These are phyloP conservation scores for Naganishia friedmannii DNA, from an alignment of 768 basidiomycete genomes.

Conservation along the genomic window DNA sequence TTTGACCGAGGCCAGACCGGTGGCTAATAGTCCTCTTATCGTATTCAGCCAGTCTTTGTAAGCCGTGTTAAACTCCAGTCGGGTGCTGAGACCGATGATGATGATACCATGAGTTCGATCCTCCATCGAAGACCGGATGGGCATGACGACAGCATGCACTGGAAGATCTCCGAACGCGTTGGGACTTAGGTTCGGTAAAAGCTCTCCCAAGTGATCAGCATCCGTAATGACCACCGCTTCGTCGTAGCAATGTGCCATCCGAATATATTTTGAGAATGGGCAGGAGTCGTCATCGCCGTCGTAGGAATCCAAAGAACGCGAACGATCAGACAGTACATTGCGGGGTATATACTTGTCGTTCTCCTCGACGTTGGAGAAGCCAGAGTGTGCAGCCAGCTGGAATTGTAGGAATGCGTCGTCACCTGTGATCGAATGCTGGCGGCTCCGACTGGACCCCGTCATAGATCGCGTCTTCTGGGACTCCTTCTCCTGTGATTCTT, in stretches of 20 bases:
- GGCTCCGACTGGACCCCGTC: conserved; percentile 1
- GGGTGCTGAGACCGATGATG: conserved; percentile 31
- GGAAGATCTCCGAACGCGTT: conserved; percentile 35
- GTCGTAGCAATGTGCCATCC: conserved; percentile 11
- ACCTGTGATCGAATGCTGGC: not conserved
- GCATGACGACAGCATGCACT: conserved; percentile 28
- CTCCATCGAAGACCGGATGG: conserved; percentile 33
- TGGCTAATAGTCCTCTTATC: conserved; percentile 31
- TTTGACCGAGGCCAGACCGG: conserved; percentile 33
- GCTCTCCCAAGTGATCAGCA: not conserved
- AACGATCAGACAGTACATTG: conserved; percentile 5
- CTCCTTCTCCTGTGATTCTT: not conserved
- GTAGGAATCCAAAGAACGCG: not conserved
- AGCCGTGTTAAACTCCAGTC: conserved; percentile 29
- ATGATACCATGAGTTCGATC: conserved; percentile 35
- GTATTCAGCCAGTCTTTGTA: conserved; percentile 33
- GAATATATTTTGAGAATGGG: conserved; percentile 3
- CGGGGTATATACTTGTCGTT: conserved; percentile 4
- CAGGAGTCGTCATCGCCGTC: not conserved
- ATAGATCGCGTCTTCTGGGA: conserved; percentile 9
- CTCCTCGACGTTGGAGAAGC: not conserved
- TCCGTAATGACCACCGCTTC: not conserved
- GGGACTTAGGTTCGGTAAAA: conserved; percentile 9
- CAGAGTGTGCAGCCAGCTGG: not conserved
- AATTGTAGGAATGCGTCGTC: not conserved